Percentiles rank a stretch among this genome's conserved stretches.
Conservation (phyloP, 352 stramenopile species). For the Pythium diclinum region DNA sequence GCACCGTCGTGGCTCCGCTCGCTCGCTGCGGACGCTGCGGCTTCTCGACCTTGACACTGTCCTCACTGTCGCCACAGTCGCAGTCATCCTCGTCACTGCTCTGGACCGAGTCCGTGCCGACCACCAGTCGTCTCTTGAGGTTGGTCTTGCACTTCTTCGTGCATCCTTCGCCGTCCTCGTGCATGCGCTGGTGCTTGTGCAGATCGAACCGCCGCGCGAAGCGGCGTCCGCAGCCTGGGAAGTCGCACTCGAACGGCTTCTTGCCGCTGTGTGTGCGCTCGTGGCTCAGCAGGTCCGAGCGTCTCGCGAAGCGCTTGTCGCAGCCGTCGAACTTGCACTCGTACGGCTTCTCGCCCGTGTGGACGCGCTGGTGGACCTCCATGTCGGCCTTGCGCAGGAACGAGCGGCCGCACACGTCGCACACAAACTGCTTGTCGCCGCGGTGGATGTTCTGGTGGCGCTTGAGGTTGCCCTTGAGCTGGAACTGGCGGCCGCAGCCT, state of each 20-base stretch:
- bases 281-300: slow-evolving; percentile 49
- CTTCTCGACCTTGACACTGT: neutral
- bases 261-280: slow-evolving; percentile 44
- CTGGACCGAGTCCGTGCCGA: neutral
- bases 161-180: slow-evolving; percentile 4
- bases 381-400: slow-evolving; percentile 52
- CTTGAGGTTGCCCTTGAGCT: slow-evolving; percentile 43
- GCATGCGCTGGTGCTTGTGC: slow-evolving; percentile 40
- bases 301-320: slow-evolving; percentile 40
- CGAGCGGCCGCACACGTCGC: slow-evolving; percentile 31
- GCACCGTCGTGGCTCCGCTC: neutral
- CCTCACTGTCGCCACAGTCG: neutral
- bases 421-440: slow-evolving; percentile 35
- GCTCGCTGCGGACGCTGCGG: neutral
- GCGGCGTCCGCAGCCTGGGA: slow-evolving; percentile 29
- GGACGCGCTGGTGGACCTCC: slow-evolving; percentile 41
- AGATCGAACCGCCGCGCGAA: slow-evolving; percentile 41
- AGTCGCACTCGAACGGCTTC: slow-evolving; percentile 40
- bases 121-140: slow-evolving; percentile 22
- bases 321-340: slow-evolving; percentile 31
- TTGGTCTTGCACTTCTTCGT: slow-evolving; percentile 6
- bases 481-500: slow-evolving; percentile 31
- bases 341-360: slow-evolving; percentile 53
- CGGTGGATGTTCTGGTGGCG: slow-evolving; percentile 39
- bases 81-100: slow-evolving; percentile 1